These are phyloP conservation scores for Aspergillus pseudoviridinutans DNA, from an alignment of 2,329 filamentous ascomycete genomes.

Conservation along the genomic window DNA sequence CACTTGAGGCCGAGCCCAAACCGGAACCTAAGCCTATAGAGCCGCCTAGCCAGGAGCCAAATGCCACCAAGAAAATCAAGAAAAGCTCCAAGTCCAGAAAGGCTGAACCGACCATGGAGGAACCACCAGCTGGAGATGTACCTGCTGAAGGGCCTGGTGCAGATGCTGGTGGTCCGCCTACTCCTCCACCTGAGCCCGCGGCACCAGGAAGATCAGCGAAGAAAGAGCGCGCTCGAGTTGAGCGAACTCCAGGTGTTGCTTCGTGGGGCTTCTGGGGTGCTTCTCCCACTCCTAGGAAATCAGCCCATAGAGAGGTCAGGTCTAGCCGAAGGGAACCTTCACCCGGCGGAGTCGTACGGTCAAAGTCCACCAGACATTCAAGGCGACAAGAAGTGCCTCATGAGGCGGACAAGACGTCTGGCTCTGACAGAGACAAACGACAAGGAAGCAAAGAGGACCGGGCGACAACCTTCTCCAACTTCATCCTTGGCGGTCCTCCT, in stretches of 20 bases:
- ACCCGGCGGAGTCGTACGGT: slow-evolving; percentile 46
- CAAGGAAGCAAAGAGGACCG: slow-evolving; percentile 53
- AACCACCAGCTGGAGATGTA: slow-evolving; percentile 46
- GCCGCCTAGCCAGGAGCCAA: slow-evolving; percentile 2
- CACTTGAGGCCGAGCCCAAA: slow-evolving; percentile 24
- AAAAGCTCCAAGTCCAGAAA: slow-evolving; percentile 19
- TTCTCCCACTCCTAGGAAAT: slow-evolving; percentile 45
- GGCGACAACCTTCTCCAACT: slow-evolving; percentile 54
- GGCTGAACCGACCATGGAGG: slow-evolving; percentile 39
- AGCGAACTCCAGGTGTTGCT: slow-evolving; percentile 60
- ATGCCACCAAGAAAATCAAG: slow-evolving; percentile 31
- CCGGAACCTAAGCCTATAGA: slow-evolving; percentile 21
- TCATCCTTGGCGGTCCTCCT: slow-evolving; percentile 65
- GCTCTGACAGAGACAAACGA: slow-evolving; percentile 65
- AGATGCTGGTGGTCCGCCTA: slow-evolving; percentile 38
- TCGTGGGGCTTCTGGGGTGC: slow-evolving; percentile 76
- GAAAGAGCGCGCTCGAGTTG: slow-evolving; percentile 74
- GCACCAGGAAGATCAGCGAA: slow-evolving; percentile 54
- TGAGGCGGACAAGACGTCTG: slow-evolving; percentile 62
- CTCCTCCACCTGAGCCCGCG: slow-evolving; percentile 53
- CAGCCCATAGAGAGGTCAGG: slow-evolving; percentile 48
- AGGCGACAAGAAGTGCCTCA: slow-evolving; percentile 58
- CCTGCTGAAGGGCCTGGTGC: slow-evolving; percentile 20
- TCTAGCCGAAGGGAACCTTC: slow-evolving; percentile 35
- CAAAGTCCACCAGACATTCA: slow-evolving; percentile 56